Conservation (phyloP, 2,329 filamentous ascomycete species). For the Triangularia setosa region DNA sequence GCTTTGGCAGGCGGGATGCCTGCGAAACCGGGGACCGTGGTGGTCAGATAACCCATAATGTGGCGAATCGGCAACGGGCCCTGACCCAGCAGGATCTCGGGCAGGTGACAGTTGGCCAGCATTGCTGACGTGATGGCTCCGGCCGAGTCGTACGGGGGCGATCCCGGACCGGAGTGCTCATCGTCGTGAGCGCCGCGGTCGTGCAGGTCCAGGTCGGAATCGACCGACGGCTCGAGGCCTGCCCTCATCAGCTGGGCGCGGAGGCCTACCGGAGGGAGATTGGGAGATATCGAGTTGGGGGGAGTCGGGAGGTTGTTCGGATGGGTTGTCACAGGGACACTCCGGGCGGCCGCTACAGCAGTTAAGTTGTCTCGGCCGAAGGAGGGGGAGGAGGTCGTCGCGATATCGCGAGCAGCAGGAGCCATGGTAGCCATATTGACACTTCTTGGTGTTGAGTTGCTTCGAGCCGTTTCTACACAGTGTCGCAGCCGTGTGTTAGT, state of each 20-base stretch:
- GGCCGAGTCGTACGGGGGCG: slow-evolving; percentile 61
- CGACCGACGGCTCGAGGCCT: slow-evolving; percentile 58
- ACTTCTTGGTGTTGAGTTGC: slow-evolving; percentile 35
- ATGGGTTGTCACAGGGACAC: slow-evolving; percentile 59
- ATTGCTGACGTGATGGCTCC: slow-evolving; percentile 81
- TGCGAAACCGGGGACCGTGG: slow-evolving; percentile 88
- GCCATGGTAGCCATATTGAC: slow-evolving; percentile 61
- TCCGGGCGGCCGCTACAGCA: slow-evolving; percentile 66
- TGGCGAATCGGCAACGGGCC: slow-evolving; percentile 91
- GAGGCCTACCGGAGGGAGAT: slow-evolving; percentile 75
- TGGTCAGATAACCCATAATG: slow-evolving; percentile 91
- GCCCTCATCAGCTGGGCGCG: slow-evolving; percentile 62
- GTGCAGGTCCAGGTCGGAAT: slow-evolving; percentile 84
- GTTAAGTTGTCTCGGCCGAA: slow-evolving; percentile 65
- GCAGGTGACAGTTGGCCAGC: slow-evolving; percentile 85
- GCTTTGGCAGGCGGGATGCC: slow-evolving; percentile 86
- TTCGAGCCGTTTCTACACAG: slow-evolving; percentile 43
- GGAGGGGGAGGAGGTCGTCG: slow-evolving; percentile 52
- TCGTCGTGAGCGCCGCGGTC: slow-evolving; percentile 65
- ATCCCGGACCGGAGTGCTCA: slow-evolving; percentile 35
- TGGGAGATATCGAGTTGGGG: slow-evolving; percentile 91
- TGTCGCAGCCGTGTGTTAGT: slow-evolving; percentile 32
- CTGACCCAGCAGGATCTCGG: slow-evolving; percentile 82
- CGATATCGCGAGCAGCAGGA: slow-evolving; percentile 65
- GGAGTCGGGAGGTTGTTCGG: slow-evolving; percentile 82